Percentiles rank a stretch among this genome's conserved stretches.
phyloP scores from a whole-genome alignment of 1,139 yeast genomes.

The Yamadazyma diospyri region DNA sequence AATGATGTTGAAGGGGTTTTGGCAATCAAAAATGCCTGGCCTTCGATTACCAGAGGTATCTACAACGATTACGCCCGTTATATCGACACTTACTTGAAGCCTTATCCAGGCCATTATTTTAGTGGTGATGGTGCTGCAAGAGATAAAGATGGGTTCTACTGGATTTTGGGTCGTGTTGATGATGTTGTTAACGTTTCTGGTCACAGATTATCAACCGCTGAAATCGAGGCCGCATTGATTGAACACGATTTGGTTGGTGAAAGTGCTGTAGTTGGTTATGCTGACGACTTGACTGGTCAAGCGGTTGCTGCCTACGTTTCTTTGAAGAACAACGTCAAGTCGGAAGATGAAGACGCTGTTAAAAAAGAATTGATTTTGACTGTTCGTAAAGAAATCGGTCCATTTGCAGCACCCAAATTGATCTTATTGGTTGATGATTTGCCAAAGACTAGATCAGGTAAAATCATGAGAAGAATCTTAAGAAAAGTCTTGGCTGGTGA shows the following conservation, averaged over 20 bases:
- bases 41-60: constrained; percentile 74
- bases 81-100: constrained; percentile 68
- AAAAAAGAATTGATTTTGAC: constrained; percentile 69
- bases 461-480: constrained; percentile 79
- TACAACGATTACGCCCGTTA: constrained; percentile 67
- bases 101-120: constrained; percentile 67
- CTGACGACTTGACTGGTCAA: constrained; percentile 78
- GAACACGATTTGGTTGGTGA: constrained; percentile 71
- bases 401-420: constrained; percentile 78
- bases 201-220: constrained; percentile 77
- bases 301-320: constrained; percentile 82
- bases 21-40: constrained; percentile 72
- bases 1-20: constrained; percentile 72
- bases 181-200: constrained; percentile 83
- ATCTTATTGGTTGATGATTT: constrained; percentile 70
- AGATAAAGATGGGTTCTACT: constrained; percentile 71
- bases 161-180: constrained; percentile 81
- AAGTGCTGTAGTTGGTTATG: constrained; percentile 77
- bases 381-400: constrained; percentile 78
- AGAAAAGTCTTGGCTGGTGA: constrained; percentile 77
- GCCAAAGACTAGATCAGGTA: constrained; percentile 83
- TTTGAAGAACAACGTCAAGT: constrained; percentile 42
- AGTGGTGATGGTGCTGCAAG: constrained; percentile 85
- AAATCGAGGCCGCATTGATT: constrained; percentile 74
- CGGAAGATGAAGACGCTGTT: constrained; percentile 49